Percentiles rank a stretch among this genome's conserved stretches.
Evolutionary conservation across 148 eudicot species (phyloP).

Genomic region (Spergularia bocconei): DNA sequence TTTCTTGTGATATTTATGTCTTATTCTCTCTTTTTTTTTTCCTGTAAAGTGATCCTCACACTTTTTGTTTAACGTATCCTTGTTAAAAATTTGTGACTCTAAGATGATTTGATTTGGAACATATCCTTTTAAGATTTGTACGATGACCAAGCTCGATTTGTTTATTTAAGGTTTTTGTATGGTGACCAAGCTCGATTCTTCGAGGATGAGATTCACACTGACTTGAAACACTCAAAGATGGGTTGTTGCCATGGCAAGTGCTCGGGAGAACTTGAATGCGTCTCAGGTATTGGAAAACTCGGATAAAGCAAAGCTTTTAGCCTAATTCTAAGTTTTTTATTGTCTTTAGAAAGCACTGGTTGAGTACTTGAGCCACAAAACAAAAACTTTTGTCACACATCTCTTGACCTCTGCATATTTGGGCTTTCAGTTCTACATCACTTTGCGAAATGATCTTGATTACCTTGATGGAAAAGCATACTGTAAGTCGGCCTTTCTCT

Average conservation of each 20-base stretch:
- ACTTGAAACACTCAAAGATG: conserved; percentile 72
- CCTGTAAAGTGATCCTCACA: not conserved
- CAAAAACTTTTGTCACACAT: not conserved
- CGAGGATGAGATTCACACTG: conserved; percentile 74
- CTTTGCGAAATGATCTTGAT: conserved; percentile 84
- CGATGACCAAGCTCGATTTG: too few relatives aligned
- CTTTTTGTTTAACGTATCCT: not conserved
- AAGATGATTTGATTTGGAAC: conserved; percentile 10
- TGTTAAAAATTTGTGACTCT: not conserved
- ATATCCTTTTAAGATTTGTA: too few relatives aligned
- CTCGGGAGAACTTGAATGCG: conserved; percentile 86
- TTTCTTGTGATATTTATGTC: not conserved
- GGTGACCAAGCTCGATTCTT: conserved; percentile 97
- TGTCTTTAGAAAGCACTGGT: too few relatives aligned
- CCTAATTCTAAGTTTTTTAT: not conserved
- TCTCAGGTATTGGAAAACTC: conserved; percentile 58
- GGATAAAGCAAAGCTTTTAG: not conserved
- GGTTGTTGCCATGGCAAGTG: conserved; percentile 97
- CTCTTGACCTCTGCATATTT: not conserved
- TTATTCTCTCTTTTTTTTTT: not conserved
- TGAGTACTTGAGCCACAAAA: not conserved
- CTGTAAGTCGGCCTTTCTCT: conserved; percentile 52
- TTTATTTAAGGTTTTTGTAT: conserved; percentile 53
- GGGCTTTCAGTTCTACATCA: conserved; percentile 73
- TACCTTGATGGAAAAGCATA: conserved; percentile 91